Conservation (phyloP, 768 basidiomycete genomes). For the Tricholoma terreum region DNA sequence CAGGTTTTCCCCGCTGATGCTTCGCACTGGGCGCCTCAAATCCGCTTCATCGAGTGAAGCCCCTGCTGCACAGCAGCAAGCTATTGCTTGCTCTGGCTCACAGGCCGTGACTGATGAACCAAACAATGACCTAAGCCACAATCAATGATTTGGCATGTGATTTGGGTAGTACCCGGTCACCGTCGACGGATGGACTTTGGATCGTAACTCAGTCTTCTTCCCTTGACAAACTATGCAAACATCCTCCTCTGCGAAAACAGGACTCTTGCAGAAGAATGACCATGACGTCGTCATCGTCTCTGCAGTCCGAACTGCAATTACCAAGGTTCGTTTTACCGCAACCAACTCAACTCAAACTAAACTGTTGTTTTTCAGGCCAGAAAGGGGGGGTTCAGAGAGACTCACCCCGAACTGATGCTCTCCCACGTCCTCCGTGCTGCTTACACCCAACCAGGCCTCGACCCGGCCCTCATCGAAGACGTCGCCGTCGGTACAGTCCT, state of each 20-base stretch:
- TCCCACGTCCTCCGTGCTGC: slow-evolving; percentile 72
- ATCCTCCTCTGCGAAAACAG: slow-evolving; percentile 50
- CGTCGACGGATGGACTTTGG: no score
- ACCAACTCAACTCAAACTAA: slow-evolving; percentile 3
- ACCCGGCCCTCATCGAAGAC: slow-evolving; percentile 83
- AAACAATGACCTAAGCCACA: no score
- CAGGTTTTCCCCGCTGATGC: no score
- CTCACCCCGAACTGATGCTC: slow-evolving; percentile 77
- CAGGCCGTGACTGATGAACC: no score
- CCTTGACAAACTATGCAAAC: no score
- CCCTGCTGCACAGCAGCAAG: no score
- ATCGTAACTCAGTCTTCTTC: no score
- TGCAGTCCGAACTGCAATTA: slow-evolving; percentile 88
- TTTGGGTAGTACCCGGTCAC: no score
- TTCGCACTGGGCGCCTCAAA: no score
- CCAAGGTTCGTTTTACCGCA: slow-evolving; percentile 57
- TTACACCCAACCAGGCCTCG: slow-evolving; percentile 63
- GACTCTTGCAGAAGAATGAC: slow-evolving; percentile 66
- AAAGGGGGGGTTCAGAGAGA: slow-evolving; percentile 92
- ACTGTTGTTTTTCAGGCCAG: slow-evolving; percentile 45
- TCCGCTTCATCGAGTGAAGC: no score
- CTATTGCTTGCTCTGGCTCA: no score
- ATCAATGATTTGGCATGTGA: no score
- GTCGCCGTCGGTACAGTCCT: slow-evolving; percentile 87
- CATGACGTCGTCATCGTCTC: slow-evolving; percentile 90